Evolutionary conservation across 2,329 filamentous ascomycete genomes (phyloP).

Genomic region (Emergomyces pasteurianus): DNA sequence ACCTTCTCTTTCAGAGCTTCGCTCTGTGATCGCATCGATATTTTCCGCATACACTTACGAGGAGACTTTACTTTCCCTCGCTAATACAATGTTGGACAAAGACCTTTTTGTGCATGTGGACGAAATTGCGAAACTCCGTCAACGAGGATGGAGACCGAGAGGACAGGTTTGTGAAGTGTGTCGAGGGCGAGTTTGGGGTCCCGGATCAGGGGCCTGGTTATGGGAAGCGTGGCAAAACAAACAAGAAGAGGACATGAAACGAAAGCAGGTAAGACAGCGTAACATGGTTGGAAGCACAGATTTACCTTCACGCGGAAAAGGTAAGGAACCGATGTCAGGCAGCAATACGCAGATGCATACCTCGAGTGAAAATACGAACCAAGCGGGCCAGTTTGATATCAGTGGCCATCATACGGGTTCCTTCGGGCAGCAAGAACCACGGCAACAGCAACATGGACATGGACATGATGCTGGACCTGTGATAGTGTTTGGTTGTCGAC

Average conservation of each 20-base stretch:
- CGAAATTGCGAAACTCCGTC: conserved; percentile 59
- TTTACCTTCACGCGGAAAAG: conserved; percentile 23
- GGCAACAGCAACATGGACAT: conserved; percentile 7
- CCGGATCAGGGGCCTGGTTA: conserved; percentile 62
- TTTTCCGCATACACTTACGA: conserved; percentile 96
- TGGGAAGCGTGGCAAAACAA: conserved; percentile 72
- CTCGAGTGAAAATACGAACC: not conserved
- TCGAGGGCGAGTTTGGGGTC: conserved; percentile 73
- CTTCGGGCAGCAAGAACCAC: conserved; percentile 1
- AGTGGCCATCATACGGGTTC: not conserved
- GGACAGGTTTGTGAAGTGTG: conserved; percentile 84
- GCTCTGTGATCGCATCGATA: conserved; percentile 73
- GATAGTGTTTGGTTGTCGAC: conserved; percentile 38
- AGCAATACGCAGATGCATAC: not conserved
- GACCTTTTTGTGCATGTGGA: conserved; percentile 78
- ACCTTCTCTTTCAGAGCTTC: conserved; percentile 75
- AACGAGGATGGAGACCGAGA: conserved; percentile 78
- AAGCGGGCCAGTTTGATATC: not conserved
- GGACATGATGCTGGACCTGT: conserved; percentile 18
- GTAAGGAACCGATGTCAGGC: conserved; percentile 19
- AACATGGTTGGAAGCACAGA: conserved; percentile 19
- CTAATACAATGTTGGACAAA: conserved; percentile 75
- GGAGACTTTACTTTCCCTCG: conserved; percentile 72
- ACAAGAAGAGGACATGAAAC: conserved; percentile 24
- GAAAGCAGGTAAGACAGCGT: conserved; percentile 18